Percentiles rank a stretch among this genome's conserved stretches.
Evolutionary conservation across 306 rosid genomes (phyloP).

Genomic region (Potentilla sterilis): DNA sequence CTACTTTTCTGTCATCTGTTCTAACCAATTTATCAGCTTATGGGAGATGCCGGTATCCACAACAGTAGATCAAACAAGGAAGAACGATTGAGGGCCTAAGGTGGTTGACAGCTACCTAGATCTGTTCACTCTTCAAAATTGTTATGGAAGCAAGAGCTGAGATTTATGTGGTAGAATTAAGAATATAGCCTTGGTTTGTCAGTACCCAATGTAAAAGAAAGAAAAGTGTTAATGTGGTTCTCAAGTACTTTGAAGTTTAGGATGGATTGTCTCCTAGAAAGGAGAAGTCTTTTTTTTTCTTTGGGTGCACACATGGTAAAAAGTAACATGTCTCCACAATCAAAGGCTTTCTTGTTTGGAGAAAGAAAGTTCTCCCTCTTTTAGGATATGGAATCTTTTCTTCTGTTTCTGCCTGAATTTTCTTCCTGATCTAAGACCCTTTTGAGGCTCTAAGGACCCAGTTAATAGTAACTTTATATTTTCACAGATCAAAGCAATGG

Average conservation of each 20-base stretch:
- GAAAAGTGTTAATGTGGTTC: neutral
- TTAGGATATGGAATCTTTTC: conserved; percentile 11
- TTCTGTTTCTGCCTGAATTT: neutral
- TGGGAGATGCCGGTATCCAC: conserved; percentile 49
- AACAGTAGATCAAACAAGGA: conserved; percentile 26
- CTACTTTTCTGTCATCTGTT: neutral
- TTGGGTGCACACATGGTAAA: conserved; percentile 18
- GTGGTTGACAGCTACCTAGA: conserved; percentile 35
- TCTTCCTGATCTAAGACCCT: neutral
- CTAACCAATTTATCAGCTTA: conserved; percentile 27
- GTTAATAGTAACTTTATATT: neutral
- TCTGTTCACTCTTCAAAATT: neutral
- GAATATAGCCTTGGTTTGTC: neutral
- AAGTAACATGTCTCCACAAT: conserved; percentile 12
- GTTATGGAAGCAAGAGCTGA: neutral
- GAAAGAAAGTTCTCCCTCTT: neutral
- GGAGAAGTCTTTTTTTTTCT: neutral
- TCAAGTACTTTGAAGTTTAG: conserved; percentile 21
- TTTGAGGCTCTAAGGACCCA: neutral
- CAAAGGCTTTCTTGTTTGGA: conserved; percentile 29
- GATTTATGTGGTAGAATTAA: neutral
- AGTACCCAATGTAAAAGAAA: conserved; percentile 9
- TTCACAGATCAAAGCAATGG: neutral
- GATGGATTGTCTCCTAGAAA: conserved; percentile 12
- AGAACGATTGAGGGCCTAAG: neutral